Evolutionary conservation across 179 eudicot genomes (phyloP), one percentile per base, ranked within the genome.

Genomic region (Pouteria campechiana): DNA sequence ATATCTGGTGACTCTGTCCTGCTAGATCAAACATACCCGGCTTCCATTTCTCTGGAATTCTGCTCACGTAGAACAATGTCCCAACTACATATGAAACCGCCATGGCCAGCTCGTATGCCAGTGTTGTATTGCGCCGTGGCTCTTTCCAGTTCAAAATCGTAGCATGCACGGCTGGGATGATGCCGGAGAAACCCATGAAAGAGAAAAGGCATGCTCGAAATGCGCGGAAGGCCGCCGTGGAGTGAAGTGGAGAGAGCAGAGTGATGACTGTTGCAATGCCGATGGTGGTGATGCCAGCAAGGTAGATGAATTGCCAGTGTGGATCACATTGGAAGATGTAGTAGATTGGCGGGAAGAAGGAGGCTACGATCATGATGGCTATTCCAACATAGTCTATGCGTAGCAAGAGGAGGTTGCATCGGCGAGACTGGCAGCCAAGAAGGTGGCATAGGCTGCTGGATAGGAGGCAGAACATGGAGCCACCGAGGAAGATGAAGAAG

Each of bases 321-420:
- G 95, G 83, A 10, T 67, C 37, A 23, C 97, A 89, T 17, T 63
- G 75, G 80, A 89, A 89, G 53, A 89, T 82, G 81, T 89, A 89
- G 73, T 67, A 85, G n/a, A 89, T 76, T 1, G 97, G 83, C 0
- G 97, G 97, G 73, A 89, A 89, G 55, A 89, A 89, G 0, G 97
- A 89, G 50, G 97, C 74, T 59, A 89, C 76, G 70, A 89, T 89
- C 97, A 89, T 89, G 50, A 67, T 64, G 0, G 79, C 56, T 9
- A 89, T 89, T 5, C 97, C 97, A 4, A 73, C 74, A 53, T 84
- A 89, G 68, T 89, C 97, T 52, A 89, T 55, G 19, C 81, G 73
- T 16, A 78, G 53, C 4, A 89, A 55, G 13, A 50, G 44, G 14
- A 65, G 12, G 83, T 73, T 84, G 33, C 76, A 18, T 46, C 54